A percentile compares a stretch with the other conserved stretches of the same genome.
Conservation (phyloP, 106 monocot genomes). For the Iris macrosiphon region DNA sequence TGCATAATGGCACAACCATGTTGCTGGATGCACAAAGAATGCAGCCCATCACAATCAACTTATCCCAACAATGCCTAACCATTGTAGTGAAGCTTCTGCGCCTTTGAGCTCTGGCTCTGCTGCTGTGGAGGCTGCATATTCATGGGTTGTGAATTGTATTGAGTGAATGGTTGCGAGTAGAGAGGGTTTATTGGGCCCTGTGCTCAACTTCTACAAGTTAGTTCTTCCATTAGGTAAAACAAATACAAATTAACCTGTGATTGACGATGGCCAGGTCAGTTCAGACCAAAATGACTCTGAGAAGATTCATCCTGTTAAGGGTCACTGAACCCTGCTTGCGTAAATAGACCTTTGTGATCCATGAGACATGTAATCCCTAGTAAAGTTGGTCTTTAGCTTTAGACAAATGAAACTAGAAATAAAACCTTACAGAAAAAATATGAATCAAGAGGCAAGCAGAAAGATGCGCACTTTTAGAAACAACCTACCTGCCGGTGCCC, state of each 20-base stretch:
- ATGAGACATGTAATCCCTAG: constrained; percentile 78
- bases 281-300: constrained; percentile 43
- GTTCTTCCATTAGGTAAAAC: background rate
- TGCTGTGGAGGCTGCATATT: constrained; percentile 63
- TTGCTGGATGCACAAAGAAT: constrained; percentile 13
- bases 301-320: constrained; percentile 13
- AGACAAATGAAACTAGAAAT: background rate
- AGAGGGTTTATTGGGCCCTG: constrained; percentile 82
- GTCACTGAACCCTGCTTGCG: constrained; percentile 70
- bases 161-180: constrained; percentile 78
- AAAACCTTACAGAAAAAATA: background rate
- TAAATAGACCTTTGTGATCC: constrained; percentile 89
- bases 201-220: background rate
- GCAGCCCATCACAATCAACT: constrained; percentile 6
- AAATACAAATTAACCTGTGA: constrained; percentile 53
- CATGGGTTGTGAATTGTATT: constrained; percentile 66
- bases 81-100: constrained; percentile 39
- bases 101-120: constrained; percentile 43
- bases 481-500: constrained; percentile 37
- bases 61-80: background rate
- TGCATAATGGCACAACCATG: background rate
- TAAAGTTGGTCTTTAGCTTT: too few relatives aligned
- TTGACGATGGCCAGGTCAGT: constrained; percentile 54
- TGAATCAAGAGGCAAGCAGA: too few relatives aligned
- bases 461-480: background rate